Evolutionary conservation across 1,284 basidiomycete genomes (phyloP).

Genomic region (Sporisorium graminicola): DNA sequence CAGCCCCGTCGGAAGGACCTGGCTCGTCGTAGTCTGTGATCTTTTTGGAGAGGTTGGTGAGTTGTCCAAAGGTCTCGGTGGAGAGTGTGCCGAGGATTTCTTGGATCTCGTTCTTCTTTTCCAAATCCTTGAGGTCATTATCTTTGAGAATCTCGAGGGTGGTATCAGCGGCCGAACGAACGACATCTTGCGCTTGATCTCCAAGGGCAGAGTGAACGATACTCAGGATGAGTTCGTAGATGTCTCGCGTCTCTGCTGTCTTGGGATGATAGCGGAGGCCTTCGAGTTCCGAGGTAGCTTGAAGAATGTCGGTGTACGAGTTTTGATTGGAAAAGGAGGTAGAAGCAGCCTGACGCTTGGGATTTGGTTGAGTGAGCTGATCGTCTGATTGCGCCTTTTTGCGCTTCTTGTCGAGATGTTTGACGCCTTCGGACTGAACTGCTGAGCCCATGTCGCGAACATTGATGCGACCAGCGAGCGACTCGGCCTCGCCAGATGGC

Average conservation of each 20-base stretch:
- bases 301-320: slow-evolving; percentile 63
- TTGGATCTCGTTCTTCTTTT: slow-evolving; percentile 96
- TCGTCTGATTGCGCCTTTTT: slow-evolving; percentile 61
- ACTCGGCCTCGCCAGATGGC: slow-evolving; percentile 94
- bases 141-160: slow-evolving; percentile 91
- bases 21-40: slow-evolving; percentile 91
- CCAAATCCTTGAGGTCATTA: slow-evolving; percentile 92
- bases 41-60: slow-evolving; percentile 91
- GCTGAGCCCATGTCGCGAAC: slow-evolving; percentile 93
- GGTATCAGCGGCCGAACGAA: slow-evolving; percentile 91
- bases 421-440: slow-evolving; percentile 83
- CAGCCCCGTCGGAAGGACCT: slow-evolving; percentile 69
- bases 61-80: slow-evolving; percentile 85
- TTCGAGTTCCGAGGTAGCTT: slow-evolving; percentile 84
- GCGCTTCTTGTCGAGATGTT: slow-evolving; percentile 96
- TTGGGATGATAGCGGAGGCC: slow-evolving; percentile 91
- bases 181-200: slow-evolving; percentile 94
- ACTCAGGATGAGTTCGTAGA: slow-evolving; percentile 92
- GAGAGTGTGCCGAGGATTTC: slow-evolving; percentile 80
- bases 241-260: slow-evolving; percentile 92
- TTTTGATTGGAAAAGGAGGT: slow-evolving; percentile 75
- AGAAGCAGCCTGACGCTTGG: slow-evolving; percentile 73
- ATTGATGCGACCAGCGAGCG: slow-evolving; percentile 90
- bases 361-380: slow-evolving; percentile 39
- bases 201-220: slow-evolving; percentile 78